Base-by-base conservation (phyloP, 345 rosid genomes). In the Viola odorata region DNA sequence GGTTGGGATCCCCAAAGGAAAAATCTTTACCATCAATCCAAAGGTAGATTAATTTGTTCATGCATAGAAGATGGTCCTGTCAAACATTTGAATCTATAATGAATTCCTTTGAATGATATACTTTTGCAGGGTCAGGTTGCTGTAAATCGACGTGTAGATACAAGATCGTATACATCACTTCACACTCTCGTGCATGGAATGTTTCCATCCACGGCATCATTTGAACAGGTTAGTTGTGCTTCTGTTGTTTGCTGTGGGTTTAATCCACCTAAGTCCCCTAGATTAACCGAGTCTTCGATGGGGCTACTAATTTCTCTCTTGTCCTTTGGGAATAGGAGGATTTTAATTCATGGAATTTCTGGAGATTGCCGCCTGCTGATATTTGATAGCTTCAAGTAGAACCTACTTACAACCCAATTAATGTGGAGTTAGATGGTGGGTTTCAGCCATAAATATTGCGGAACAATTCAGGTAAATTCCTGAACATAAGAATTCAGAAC, bases 1-100 rank as follows among this genome's bases (percentile, higher is more conserved):
- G 77, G 97, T 94, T 13, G 99, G 99, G 59, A 94, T 94, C 64
- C 99, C 99, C 0, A 88, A 72, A 41, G 99, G 99, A 60, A 94
- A 94, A 64, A 86, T 94, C 69, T 90, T 94, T 78, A 94, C 69
- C 55, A 94, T 94, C 55, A 94, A 94, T 81, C 95, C 99, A 55
- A 90, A 86, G 99, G 99, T 90, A 76, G 50, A 58, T 65, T 41
- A 60, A 37, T 15, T 39, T n/a, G 39, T 10, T 57, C 41, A 47
- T 55, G 38, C 63, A 53, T 63, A 37, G 50, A 37, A 48, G 38
- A 60, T 38, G 12, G 45, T 8, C 8, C 32, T 13, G 37, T 50
- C 16, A 5, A 12, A n/a, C 13, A 16, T 60, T 10, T 12, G 12
- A 37, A 8, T 51, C 1, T 44, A 14, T 38, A 15, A 12, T 52